Evolutionary conservation across 768 basidiomycete genomes (phyloP).

Genomic region (Daedaleopsis sinensis): DNA sequence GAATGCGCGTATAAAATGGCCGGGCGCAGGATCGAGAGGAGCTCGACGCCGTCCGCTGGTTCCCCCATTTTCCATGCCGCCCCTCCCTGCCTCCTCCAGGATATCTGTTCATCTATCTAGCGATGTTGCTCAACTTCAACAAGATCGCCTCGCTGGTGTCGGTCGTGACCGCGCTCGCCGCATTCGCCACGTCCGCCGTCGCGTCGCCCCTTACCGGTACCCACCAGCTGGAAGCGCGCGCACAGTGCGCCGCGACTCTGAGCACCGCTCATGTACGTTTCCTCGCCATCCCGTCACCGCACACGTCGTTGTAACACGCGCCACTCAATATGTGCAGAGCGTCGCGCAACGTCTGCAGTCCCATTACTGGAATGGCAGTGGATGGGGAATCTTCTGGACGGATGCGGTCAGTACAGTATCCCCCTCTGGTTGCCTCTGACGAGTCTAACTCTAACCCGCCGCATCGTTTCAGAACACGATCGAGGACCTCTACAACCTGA

Average conservation of each 20-base stretch:
- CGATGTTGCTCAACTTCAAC: slow-evolving; percentile 11
- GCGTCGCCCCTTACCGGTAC: background rate
- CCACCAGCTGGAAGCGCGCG: background rate
- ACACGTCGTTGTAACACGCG: background rate
- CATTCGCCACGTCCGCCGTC: slow-evolving; percentile 1
- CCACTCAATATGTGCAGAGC: slow-evolving; percentile 12
- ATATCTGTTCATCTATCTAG: background rate
- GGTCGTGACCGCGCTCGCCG: background rate
- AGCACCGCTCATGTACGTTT: background rate
- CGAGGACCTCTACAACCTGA: slow-evolving; percentile 60
- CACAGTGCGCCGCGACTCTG: slow-evolving; percentile 9
- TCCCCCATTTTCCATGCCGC: background rate
- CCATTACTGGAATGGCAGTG: slow-evolving; percentile 51
- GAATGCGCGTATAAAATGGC: no score
- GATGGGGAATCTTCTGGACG: slow-evolving; percentile 57
- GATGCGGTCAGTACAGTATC: slow-evolving; percentile 51
- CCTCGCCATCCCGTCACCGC: background rate
- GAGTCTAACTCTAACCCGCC: background rate
- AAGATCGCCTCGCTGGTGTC: slow-evolving; percentile 1
- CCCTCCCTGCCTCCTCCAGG: background rate
- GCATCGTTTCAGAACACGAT: slow-evolving; percentile 47
- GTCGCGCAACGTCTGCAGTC: slow-evolving; percentile 32
- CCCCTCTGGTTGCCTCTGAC: background rate
- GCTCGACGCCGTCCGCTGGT: background rate
- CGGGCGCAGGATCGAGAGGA: background rate